These are phyloP conservation scores for Bertia moriformis DNA, from an alignment of 2,329 filamentous ascomycete species.

Conservation along the genomic window DNA sequence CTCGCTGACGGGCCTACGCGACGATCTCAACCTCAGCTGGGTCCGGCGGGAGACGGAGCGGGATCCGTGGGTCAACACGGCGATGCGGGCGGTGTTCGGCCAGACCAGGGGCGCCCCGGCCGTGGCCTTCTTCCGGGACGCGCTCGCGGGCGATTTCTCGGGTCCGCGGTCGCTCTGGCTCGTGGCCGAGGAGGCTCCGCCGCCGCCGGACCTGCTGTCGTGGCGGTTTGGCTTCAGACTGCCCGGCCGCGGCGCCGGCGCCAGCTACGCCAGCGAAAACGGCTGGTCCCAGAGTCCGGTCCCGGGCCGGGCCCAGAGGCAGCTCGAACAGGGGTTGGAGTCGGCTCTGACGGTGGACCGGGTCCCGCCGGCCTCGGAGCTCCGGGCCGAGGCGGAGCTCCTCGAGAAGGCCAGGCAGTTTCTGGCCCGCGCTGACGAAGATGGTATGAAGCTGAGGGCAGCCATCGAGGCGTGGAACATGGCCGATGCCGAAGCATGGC, in stretches of 20 bases:
- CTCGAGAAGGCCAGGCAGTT: conserved; percentile 37
- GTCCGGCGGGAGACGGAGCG: conserved; percentile 56
- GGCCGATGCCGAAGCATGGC: conserved; percentile 66
- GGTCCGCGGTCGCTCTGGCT: conserved; percentile 64
- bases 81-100: conserved; percentile 57
- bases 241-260: conserved; percentile 44
- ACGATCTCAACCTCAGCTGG: conserved; percentile 45
- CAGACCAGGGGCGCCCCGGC: conserved; percentile 47
- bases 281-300: too few relatives aligned
- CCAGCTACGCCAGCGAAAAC: conserved; percentile 47
- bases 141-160: conserved; percentile 56
- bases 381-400: conserved; percentile 36
- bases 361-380: too few relatives aligned
- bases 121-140: conserved; percentile 65
- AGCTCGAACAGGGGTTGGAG: conserved; percentile 29
- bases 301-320: conserved; percentile 33
- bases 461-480: conserved; percentile 54
- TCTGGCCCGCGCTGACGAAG: conserved; percentile 21
- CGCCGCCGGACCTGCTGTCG: conserved; percentile 6
- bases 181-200: conserved; percentile 46
- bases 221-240: conserved; percentile 20
- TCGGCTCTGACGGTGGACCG: conserved; percentile 32
- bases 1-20: conserved; percentile 47
- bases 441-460: conserved; percentile 29
- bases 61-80: conserved; percentile 62